Evolutionary conservation across 257 asterid genomes (phyloP).

Genomic region (Penstemon newberryi): DNA sequence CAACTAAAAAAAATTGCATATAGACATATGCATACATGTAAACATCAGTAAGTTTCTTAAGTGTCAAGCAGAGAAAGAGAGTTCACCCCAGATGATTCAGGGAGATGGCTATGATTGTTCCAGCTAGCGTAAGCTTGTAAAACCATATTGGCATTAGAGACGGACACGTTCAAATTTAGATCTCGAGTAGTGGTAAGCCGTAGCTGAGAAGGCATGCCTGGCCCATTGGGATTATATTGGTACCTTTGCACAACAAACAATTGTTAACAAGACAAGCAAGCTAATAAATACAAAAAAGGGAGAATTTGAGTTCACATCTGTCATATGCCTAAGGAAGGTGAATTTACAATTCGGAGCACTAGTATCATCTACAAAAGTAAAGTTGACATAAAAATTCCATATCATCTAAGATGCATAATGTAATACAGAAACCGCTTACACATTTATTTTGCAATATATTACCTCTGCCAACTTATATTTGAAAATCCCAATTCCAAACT

Average conservation of each 20-base stretch:
- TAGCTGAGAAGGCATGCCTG: constrained; percentile 83
- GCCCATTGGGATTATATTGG: constrained; percentile 67
- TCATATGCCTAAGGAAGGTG: constrained; percentile 7
- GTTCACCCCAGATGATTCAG: constrained; percentile 53
- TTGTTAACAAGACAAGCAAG: constrained; percentile 23
- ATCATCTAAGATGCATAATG: constrained; percentile 15
- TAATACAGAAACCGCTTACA: constrained; percentile 6
- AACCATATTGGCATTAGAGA: constrained; percentile 82
- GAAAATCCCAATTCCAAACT: constrained; percentile 13
- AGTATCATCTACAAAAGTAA: neutral
- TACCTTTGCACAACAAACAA: constrained; percentile 53
- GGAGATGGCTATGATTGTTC: constrained; percentile 66
- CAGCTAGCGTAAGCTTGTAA: constrained; percentile 98
- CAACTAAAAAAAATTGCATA: constrained; percentile 13
- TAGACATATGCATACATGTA: neutral
- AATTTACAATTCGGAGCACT: constrained; percentile 5
- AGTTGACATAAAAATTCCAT: constrained; percentile 8
- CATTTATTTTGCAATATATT: neutral
- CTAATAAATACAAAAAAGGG: neutral
- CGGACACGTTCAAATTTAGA: constrained; percentile 79
- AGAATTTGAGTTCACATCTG: neutral
- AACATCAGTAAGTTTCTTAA: constrained; percentile 8
- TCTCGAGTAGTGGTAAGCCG: constrained; percentile 73
- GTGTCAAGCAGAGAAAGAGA: constrained; percentile 28
- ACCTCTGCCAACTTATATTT: neutral